Base-by-base conservation (phyloP, 164 flowering plant species). In the Cinnamomum chago region DNA sequence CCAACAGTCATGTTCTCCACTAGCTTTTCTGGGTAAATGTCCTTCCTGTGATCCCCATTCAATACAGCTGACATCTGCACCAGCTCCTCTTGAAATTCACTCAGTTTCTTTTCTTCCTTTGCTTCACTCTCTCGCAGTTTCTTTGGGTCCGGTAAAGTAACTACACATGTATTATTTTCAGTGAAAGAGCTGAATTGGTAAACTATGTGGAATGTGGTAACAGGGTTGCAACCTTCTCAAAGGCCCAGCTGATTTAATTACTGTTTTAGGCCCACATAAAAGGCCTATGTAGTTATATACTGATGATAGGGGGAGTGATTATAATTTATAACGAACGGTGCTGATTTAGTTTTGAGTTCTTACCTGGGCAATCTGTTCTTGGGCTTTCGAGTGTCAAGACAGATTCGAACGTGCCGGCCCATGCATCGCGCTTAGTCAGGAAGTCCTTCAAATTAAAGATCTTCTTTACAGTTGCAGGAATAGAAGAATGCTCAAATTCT, bases 361-460 rank as follows among this genome's bases (percentile, higher is more conserved):
- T 71, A 94, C 98, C 92, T 79, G 98, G 98, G 77, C 98, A 94
- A 64, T 92, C 94, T 3, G 84, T 81, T 85, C 98, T 86, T 27
- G 98, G 95, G 62, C 72, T 86, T 2, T 35, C 78, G 55, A 92
- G 78, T n/a, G 75, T 90, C 10, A 90, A 20, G 15, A 89, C 82
- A 15, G 67, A 62, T 2, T 92, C 98, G 65, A 92, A 89, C 1
- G 98, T 90, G 25, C 95, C 97, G 0, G 98, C 97, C 97, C 98
- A 94, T 2, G 82, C 97, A 65, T 94, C 98, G 1, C 98, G 90
- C 83, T 90, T 89, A 1, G 94, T 94, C 17, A 90, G 80, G 67
- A 92, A 92, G 6, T 85, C 78, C 47, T 86, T 86, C 24, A 92
- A 79, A 74, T 88, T 82, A 79, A 90, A 92, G 7, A 94, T 83